These are phyloP conservation scores for Aspergillus sp. DNA, from an alignment of 2,329 filamentous ascomycete species.

Conservation along the genomic window DNA sequence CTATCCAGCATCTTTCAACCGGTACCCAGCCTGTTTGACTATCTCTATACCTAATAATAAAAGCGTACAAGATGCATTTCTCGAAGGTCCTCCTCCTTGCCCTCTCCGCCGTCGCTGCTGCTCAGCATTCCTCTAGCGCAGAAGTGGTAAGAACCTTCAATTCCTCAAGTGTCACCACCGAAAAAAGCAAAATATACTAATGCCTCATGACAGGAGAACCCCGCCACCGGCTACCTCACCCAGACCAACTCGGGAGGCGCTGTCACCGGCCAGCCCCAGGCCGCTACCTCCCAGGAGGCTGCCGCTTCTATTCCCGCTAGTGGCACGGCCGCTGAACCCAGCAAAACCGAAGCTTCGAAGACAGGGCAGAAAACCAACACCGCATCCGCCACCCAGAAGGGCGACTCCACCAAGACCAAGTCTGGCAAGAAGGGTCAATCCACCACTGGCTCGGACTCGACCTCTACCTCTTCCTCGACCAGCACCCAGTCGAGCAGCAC, in stretches of 20 bases:
- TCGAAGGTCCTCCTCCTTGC: slow-evolving; percentile 32
- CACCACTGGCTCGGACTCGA: slow-evolving; percentile 14
- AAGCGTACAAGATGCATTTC: neutral
- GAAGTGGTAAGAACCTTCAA: slow-evolving; percentile 14
- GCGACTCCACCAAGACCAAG: too few relatives aligned
- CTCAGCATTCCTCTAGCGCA: slow-evolving; percentile 27
- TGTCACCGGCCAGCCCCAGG: slow-evolving; percentile 40
- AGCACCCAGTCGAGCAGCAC: slow-evolving; percentile 15
- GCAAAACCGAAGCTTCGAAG: too few relatives aligned
- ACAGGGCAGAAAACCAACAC: too few relatives aligned
- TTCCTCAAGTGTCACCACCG: too few relatives aligned
- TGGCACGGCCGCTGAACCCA: too few relatives aligned
- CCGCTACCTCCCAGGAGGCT: slow-evolving; percentile 28
- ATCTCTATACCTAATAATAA: slow-evolving; percentile 6
- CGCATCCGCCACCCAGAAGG: too few relatives aligned
- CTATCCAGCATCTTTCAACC: slow-evolving; percentile 2
- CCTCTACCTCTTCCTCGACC: slow-evolving; percentile 15
- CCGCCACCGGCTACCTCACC: slow-evolving; percentile 38
- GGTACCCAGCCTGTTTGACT: slow-evolving; percentile 6
- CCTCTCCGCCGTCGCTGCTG: slow-evolving; percentile 37
- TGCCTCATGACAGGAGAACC: slow-evolving; percentile 35
- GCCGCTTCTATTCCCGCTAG: slow-evolving; percentile 36
- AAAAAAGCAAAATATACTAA: too few relatives aligned
- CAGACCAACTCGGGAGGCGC: slow-evolving; percentile 44
- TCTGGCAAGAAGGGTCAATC: too few relatives aligned